phyloP scores from a whole-genome alignment of 192 early-diverging fungal genomes.

The Entomortierella parvispora region DNA sequence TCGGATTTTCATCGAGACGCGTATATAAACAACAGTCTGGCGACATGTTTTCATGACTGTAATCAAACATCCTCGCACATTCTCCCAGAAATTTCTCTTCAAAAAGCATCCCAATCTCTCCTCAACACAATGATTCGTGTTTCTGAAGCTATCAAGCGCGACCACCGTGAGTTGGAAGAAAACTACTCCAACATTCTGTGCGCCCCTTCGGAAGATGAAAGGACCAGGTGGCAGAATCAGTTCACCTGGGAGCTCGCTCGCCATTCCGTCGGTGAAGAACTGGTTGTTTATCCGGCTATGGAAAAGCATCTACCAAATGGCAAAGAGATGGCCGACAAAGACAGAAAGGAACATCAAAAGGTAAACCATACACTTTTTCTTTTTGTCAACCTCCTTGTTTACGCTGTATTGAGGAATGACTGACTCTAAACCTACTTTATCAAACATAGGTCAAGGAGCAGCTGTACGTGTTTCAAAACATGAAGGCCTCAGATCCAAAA shows the following conservation, averaged over 20 bases:
- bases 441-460: constrained; percentile 48
- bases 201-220: constrained; percentile 16
- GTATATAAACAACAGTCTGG: no score
- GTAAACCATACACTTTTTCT: constrained; percentile 2
- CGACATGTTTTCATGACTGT: no score
- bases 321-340: constrained; percentile 49
- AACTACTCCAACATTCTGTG: constrained; percentile 26
- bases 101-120: no score
- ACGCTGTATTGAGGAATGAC: no score
- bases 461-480: constrained; percentile 37
- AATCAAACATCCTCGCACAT: no score
- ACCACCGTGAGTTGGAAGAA: constrained; percentile 34
- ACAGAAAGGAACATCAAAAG: constrained; percentile 41
- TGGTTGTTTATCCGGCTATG: constrained; percentile 54
- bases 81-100: no score
- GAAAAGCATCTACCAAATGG: constrained; percentile 38
- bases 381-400: not conserved
- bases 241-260: constrained; percentile 48
- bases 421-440: not conserved
- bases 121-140: constrained; percentile 8
- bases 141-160: constrained; percentile 23
- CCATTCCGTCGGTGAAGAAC: constrained; percentile 55
- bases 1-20: no score
- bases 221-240: constrained; percentile 36
- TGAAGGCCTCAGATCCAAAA: constrained; percentile 29